These are phyloP conservation scores for Limnanthes douglasii DNA, from an alignment of 345 rosid genomes.

Conservation along the genomic window DNA sequence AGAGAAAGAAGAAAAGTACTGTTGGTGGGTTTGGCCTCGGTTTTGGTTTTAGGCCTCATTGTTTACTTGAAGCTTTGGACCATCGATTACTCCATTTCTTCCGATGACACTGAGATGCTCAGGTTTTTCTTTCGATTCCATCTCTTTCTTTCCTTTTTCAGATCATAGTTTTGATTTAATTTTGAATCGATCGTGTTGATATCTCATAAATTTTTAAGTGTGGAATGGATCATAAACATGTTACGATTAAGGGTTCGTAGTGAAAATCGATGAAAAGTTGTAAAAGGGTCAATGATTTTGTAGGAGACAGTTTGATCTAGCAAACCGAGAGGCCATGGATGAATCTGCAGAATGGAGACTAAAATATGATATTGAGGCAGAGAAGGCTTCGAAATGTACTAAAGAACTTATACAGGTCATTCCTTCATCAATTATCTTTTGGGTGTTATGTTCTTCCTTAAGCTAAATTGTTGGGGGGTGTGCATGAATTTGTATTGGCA, in stretches of 20 bases:
- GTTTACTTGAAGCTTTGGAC: constrained; percentile 71
- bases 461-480: too few species aligned
- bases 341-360: constrained; percentile 93
- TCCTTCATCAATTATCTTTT: too few species aligned
- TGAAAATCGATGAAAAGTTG: too few species aligned
- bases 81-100: constrained; percentile 51
- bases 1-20: constrained; percentile 28
- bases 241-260: too few species aligned
- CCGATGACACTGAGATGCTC: constrained; percentile 44
- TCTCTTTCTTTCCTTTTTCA: neutral
- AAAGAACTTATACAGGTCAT: constrained; percentile 41
- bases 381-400: constrained; percentile 45
- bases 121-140: constrained; percentile 23
- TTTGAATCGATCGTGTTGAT: too few species aligned
- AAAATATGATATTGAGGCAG: constrained; percentile 53
- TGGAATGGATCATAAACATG: too few species aligned
- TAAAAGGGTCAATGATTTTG: constrained; percentile 4
- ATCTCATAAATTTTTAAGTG: too few species aligned
- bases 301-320: constrained; percentile 84
- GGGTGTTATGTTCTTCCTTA: too few species aligned
- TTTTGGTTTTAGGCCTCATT: constrained; percentile 45
- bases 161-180: too few species aligned
- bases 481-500: too few species aligned
- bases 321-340: constrained; percentile 85
- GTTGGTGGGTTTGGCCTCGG: constrained; percentile 27